A percentile compares a stretch with the other conserved stretches of the same genome.
Conservation (phyloP, 2,329 filamentous ascomycete genomes). For the Trichoderma atrobrunneum region DNA sequence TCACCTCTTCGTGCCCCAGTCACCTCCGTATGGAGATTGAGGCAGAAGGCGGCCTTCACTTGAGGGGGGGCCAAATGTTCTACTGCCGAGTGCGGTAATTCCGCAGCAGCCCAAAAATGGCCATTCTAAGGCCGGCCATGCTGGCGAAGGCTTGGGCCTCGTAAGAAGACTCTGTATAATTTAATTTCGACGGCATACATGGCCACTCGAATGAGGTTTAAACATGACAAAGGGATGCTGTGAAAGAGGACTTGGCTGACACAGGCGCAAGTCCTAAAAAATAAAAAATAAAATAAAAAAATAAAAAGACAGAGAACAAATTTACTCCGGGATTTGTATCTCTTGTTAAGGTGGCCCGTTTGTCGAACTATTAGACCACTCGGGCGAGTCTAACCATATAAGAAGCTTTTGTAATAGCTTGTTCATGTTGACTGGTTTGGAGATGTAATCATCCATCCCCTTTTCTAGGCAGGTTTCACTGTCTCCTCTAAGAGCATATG, state of each 20-base stretch:
- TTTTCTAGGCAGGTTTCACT: slow-evolving; percentile 50
- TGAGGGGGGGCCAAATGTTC: background rate
- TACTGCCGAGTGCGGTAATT: background rate
- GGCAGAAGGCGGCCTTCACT: background rate
- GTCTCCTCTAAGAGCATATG: slow-evolving; percentile 55
- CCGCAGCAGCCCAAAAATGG: background rate
- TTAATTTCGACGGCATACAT: background rate
- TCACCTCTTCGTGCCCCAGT: background rate
- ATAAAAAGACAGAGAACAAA: background rate
- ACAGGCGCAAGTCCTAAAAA: background rate
- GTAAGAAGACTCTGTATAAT: background rate
- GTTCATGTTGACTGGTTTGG: slow-evolving; percentile 50
- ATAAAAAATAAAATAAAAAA: too few relatives aligned
- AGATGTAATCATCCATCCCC: slow-evolving; percentile 56
- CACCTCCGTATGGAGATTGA: background rate
- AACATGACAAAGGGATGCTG: background rate
- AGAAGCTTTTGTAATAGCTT: slow-evolving; percentile 29
- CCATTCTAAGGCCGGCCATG: background rate
- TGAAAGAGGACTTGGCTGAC: background rate
- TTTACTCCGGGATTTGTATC: background rate
- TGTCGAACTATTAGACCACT: background rate
- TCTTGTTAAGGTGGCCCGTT: background rate
- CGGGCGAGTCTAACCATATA: slow-evolving; percentile 18
- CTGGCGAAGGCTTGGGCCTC: background rate
- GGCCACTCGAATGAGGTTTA: background rate